phyloP scores from a whole-genome alignment of 768 basidiomycete genomes.

The Suillus subaureus region DNA sequence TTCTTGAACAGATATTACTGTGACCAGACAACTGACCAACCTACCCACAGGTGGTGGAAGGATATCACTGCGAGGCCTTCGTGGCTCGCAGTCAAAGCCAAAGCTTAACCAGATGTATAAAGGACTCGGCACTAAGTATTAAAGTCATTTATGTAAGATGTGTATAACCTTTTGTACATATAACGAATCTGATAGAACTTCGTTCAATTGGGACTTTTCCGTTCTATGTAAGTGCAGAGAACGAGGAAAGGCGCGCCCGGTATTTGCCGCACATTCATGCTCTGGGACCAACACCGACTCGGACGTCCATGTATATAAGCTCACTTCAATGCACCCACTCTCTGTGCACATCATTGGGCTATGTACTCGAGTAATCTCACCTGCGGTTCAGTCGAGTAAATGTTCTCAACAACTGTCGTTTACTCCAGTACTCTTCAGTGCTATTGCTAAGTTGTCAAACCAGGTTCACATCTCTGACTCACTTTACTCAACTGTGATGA shows the following conservation, averaged over 20 bases:
- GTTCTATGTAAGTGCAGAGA: neutral
- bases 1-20: too few species aligned
- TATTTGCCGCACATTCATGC: neutral
- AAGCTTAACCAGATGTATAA: slow-evolving; percentile 17
- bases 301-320: too few species aligned
- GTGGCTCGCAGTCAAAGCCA: slow-evolving; percentile 49
- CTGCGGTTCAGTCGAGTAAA: neutral
- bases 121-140: neutral
- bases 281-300: too few species aligned
- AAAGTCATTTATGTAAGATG: neutral
- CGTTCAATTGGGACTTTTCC: neutral
- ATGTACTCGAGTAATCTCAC: neutral
- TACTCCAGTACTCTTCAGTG: neutral
- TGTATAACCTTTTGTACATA: too few species aligned
- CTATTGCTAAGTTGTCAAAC: neutral
- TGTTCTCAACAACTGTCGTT: neutral
- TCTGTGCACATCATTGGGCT: neutral
- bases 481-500: neutral
- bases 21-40: neutral
- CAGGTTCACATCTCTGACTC: neutral
- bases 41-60: slow-evolving; percentile 51
- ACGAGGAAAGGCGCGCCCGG: neutral
- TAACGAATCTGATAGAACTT: too few species aligned
- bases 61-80: slow-evolving; percentile 47
- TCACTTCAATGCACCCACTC: neutral